Evolutionary conservation across 1,284 basidiomycete species (phyloP), one percentile per base, ranked within the genome.

Genomic region (Sphagnurus paluster): DNA sequence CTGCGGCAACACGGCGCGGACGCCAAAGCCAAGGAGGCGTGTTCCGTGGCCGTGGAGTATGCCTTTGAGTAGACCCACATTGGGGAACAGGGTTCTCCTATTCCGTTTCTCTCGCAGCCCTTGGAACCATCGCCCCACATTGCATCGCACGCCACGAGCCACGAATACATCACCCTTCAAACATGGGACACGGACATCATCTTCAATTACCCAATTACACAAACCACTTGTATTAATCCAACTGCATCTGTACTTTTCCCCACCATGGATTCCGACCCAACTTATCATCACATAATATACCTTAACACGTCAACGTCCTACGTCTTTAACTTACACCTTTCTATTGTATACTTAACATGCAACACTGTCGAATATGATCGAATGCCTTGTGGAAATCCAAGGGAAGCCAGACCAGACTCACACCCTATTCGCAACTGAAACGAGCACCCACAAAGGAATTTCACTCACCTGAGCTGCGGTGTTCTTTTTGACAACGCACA

Each of bases 11-110:
- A 88, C 57, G 84, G 79, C 17, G 67, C 61, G 32, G 69, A 72
- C 35, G 67, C 72, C 9, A 64, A 70, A 39, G 69, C 72, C 21
- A 77, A 76, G 57, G 84, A 87, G 57, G 86, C 85, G 6, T 88
- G 86, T 60, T 77, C 76, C 49, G 75, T 75, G 43, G 85, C 85
- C 19, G 84, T 87, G 55, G 77, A 81, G 54, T 88, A 88, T 63
- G 77, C 77, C 26, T 78, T 86, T 52, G 85, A 87, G 60, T 79
- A 64, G 74, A 44, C 39, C n/a, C 23, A 38, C 34, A 16, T 33
- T 28, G 36, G 20, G 46, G 42, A 44, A 17, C 14, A 29, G 39
- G 17, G 34, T 42, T 33, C 32, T 39, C 21, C 38, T 29, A 37
- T 47, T 45, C 39, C 21, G 13, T 49, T 52, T 37, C 44, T 45